Conservation (phyloP, 108 stramenopile species). For the Skeletonema marinoi region DNA sequence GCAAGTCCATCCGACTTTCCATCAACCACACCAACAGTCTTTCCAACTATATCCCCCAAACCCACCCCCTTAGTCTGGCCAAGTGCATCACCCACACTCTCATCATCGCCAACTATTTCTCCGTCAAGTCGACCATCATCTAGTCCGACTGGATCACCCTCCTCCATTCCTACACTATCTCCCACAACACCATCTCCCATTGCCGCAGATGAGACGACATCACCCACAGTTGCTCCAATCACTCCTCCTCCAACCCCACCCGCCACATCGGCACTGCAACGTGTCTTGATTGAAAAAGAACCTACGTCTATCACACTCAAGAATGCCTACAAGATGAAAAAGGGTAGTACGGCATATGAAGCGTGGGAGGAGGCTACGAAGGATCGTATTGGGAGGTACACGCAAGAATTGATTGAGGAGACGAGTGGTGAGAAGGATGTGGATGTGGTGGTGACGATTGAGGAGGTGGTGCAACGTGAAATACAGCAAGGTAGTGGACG, state of each 20-base stretch:
- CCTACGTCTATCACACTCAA: background rate
- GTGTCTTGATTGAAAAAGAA: background rate
- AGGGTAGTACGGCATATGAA: background rate
- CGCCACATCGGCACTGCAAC: no score
- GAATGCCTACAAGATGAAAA: background rate
- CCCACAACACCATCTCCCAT: background rate
- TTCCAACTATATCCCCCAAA: background rate
- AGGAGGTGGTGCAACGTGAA: background rate
- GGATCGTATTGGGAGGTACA: background rate
- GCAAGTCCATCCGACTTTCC: no score
- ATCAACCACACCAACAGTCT: background rate
- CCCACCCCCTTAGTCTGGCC: slow-evolving; percentile 4
- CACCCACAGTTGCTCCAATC: background rate
- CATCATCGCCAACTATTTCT: background rate
- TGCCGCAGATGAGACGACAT: background rate
- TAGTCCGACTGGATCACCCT: background rate
- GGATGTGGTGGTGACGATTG: background rate
- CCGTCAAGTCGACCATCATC: background rate
- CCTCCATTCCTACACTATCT: background rate
- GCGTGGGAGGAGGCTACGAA: background rate
- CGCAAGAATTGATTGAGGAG: background rate
- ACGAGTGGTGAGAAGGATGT: background rate
- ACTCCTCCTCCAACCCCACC: background rate
- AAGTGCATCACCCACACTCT: background rate
- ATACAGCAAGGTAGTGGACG: background rate